phyloP scores from a whole-genome alignment of 768 basidiomycete genomes.

The Suillus bovinus region DNA sequence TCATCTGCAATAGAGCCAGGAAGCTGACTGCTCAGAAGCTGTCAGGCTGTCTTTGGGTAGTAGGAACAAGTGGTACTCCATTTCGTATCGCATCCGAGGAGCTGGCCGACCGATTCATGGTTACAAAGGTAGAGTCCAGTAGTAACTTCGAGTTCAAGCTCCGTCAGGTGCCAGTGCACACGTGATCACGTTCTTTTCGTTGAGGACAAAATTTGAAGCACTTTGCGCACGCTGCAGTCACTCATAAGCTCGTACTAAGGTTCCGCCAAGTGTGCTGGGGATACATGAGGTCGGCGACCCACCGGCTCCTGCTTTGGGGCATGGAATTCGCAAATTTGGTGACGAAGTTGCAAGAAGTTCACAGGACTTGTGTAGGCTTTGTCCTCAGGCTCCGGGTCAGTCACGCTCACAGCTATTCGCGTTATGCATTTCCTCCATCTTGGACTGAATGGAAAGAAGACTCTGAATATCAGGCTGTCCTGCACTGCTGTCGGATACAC shows the following conservation, averaged over 20 bases:
- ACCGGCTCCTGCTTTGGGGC: neutral
- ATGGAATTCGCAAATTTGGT: neutral
- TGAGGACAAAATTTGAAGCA: neutral
- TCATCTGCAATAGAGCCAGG: slow-evolving; percentile 83
- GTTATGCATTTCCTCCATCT: neutral
- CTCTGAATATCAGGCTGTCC: neutral
- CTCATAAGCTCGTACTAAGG: neutral
- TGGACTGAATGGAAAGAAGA: neutral
- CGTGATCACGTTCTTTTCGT: neutral
- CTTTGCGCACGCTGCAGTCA: neutral
- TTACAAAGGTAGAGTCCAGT: neutral
- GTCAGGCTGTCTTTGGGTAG: slow-evolving; percentile 40
- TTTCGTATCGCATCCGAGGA: neutral
- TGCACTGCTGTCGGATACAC: neutral
- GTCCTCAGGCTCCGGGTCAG: neutral
- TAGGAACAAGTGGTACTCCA: neutral
- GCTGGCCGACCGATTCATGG: neutral
- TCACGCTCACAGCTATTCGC: neutral
- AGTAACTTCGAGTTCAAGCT: too few relatives aligned
- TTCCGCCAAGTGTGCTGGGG: neutral
- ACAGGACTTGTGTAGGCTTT: neutral
- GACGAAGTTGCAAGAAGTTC: neutral
- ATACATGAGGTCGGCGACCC: neutral
- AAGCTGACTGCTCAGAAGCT: slow-evolving; percentile 70
- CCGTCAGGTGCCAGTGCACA: neutral